Evolutionary conservation across 257 asterid genomes (phyloP), one percentile per base, ranked within the genome.

Genomic region (Solanum phureja): DNA sequence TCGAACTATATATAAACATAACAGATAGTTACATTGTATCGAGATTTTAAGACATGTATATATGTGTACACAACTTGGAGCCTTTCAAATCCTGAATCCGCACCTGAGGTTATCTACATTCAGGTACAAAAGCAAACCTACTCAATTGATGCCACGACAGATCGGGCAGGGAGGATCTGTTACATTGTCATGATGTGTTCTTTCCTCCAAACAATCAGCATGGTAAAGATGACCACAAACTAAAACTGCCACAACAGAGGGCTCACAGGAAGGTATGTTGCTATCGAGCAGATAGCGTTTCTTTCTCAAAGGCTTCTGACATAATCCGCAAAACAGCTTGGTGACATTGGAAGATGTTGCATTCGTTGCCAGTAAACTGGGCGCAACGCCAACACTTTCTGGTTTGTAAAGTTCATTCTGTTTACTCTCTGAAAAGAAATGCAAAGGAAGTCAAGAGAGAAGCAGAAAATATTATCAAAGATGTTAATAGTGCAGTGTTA

Each of bases 141-240:
- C 23, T 76, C 83, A 76, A n/a, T 40, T 11, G 34, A 13, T 72
- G 21, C 83, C 35, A 76, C 11, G 58, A 76, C 58, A 76, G 27
- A 76, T 76, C 4, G 23, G 83, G 34, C 60, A 76, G 23, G 83
- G 83, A n/a, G 83, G 58, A 76, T 76, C 56, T 3, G 34, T 38
- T n/a, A 76, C 90, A 38, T 95, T 91, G 76, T 91, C 94, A 33
- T 88, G 90, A 87, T 90, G 74, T 3, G 98, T 96, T 88, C 90
- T 94, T 89, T 86, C 89, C 84, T 94, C 98, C 89, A 96, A 92
- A 88, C 99, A 96, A 56, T 96, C 98, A 4, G 96, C 97, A 46
- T 96, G 99, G 90, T 89, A 95, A 40, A 93, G 89, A 90, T 96
- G 99, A 73, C 98, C 98, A n/a, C 98, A 96, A 38, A 91, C 96